Evolutionary conservation across 225 moss, liverwort and hornwort genomes (phyloP).

Genomic region (Climacium dendroides): DNA sequence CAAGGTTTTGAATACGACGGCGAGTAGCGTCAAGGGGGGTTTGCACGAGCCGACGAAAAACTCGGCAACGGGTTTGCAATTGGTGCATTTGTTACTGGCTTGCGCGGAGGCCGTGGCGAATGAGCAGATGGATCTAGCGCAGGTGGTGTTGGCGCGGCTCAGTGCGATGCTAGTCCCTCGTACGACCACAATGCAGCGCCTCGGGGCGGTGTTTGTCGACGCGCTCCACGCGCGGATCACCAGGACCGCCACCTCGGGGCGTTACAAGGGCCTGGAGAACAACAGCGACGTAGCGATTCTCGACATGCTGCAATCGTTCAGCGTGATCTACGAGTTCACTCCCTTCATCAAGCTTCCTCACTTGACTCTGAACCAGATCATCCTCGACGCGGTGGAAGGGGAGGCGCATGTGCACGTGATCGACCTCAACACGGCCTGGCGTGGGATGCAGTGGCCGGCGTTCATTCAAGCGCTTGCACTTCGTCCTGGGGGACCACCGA

Average conservation of each 20-base stretch:
- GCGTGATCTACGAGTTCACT: conserved; percentile 68
- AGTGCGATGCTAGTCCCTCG: conserved; percentile 57
- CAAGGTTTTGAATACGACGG: conserved; percentile 7
- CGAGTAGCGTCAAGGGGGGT: not conserved
- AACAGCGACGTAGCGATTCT: conserved; percentile 36
- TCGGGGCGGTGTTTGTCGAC: conserved; percentile 73
- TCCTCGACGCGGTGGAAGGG: conserved; percentile 79
- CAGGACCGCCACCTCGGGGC: conserved; percentile 20
- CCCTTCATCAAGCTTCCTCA: conserved; percentile 86
- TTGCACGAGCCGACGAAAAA: not conserved
- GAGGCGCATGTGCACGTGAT: conserved; percentile 64
- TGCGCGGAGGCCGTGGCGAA: conserved; percentile 85
- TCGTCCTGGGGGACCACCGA: conserved; percentile 64
- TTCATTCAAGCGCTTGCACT: conserved; percentile 80
- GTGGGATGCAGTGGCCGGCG: conserved; percentile 97
- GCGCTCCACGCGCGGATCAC: conserved; percentile 67
- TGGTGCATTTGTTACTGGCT: conserved; percentile 75
- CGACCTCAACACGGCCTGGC: conserved; percentile 62
- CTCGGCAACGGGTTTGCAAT: conserved; percentile 56
- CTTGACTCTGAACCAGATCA: conserved; percentile 79
- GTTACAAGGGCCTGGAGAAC: conserved; percentile 33
- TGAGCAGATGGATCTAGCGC: conserved; percentile 53
- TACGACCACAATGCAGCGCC: conserved; percentile 86
- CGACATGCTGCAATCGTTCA: conserved; percentile 69
- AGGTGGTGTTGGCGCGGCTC: conserved; percentile 93